Evolutionary conservation across 805 yeast genomes (phyloP).

Genomic region (Cyberlindnera lachancei): DNA sequence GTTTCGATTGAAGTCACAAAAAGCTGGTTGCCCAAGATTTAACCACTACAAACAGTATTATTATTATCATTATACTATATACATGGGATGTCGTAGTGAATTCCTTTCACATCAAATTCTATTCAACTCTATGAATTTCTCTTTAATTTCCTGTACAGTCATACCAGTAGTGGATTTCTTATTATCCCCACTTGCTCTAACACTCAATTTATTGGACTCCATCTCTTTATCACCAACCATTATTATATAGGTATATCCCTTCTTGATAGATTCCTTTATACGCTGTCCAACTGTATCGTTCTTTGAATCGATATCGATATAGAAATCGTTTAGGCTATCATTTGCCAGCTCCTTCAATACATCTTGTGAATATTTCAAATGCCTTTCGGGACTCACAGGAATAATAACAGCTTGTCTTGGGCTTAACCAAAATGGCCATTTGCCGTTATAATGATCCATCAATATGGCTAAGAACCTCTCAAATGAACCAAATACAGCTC

Average conservation of each 20-base stretch:
- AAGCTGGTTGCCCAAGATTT: constrained; percentile 1
- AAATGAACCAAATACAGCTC: constrained; percentile 92
- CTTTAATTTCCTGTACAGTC: constrained; percentile 42
- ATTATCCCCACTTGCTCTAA: constrained; percentile 53
- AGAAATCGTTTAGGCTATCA: constrained; percentile 51
- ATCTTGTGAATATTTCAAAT: constrained; percentile 44
- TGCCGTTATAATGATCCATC: constrained; percentile 83
- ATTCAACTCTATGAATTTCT: constrained; percentile 50
- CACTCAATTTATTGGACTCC: constrained; percentile 47
- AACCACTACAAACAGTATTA: too few species aligned
- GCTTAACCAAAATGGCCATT: constrained; percentile 97
- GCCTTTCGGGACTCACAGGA: constrained; percentile 68
- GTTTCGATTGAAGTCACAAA: background rate
- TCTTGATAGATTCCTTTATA: constrained; percentile 67
- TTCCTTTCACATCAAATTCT: too few species aligned
- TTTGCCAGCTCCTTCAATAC: constrained; percentile 39
- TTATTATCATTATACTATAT: too few species aligned
- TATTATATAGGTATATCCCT: constrained; percentile 73
- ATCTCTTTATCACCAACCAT: constrained; percentile 85
- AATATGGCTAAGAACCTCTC: constrained; percentile 89
- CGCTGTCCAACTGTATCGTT: constrained; percentile 74
- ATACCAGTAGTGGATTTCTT: constrained; percentile 36
- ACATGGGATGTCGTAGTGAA: too few species aligned
- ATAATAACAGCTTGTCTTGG: constrained; percentile 85
- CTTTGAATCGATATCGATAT: constrained; percentile 70